Evolutionary conservation across 176 grass and related monocot genomes (phyloP), one percentile per base, ranked within the genome.

Genomic region (Oryza meridionalis): DNA sequence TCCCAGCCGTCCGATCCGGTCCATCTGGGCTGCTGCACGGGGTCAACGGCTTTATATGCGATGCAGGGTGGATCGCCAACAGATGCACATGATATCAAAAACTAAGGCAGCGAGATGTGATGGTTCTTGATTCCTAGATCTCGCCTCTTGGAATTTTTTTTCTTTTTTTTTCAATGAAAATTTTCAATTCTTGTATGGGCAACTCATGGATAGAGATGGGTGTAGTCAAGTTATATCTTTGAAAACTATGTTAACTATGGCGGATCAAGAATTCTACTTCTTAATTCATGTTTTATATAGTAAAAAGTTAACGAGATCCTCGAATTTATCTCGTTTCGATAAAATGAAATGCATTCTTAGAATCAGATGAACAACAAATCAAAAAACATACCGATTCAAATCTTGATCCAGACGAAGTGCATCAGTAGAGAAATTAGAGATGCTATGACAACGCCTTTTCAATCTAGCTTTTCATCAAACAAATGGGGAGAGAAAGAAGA

Each of bases 11-110:
- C 62, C 25, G n/a, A 78, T 69, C 59, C 40, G 19, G 9, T 8
- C 12, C 21, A 31, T 46, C 15, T 40, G 37, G 4, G 29, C 29
- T 31, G 29, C 83, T 76, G 71, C 50, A 43, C 78, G 24, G 24
- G 58, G 88, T 86, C 88, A 86, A 90, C 79, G 44, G 55, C 11
- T 25, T 33, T 35, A 43, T 43, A 42, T 42, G 40, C 40, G 9
- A 2, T 55, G 51, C 51, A 16, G 51, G 69, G 82, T 40, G 11
- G 47, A 81, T 70, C 59, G 64, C 14, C 70, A 81, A 74, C 83
- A 21, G 6, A 6, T 65, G 61, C 51, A 76, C 82, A 76, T 62
- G 68, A 76, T 62, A 50, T 17, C 29, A 31, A 31, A 17, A 22
- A 61, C 21, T 61, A 9, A 61, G 1, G 14, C 0, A 9, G 6